Evolutionary conservation across 306 rosid genomes (phyloP), one percentile per base, ranked within the genome.

Genomic region (Senna tora): DNA sequence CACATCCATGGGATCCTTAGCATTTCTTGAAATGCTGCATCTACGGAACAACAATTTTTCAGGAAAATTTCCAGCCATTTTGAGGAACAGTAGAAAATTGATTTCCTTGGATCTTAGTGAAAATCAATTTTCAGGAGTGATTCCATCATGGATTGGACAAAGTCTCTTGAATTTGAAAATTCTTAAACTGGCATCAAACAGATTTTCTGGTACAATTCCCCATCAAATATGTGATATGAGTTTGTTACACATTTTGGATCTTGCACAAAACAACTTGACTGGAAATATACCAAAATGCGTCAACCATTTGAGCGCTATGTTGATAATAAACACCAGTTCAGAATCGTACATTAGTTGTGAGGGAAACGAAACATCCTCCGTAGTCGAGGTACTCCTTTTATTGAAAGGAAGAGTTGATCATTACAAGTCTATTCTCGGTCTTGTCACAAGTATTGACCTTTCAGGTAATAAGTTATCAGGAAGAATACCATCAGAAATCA

Each of bases 391-490:
- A 36, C 4, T 67, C 11, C 63, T 60, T 36, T 59, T 34, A 28
- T 6, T 80, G 56, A 80, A 80, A 69, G 74, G 80, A 46, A 69
- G 17, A 54, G 47, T 33, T 16, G 28, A 63, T 14, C 69, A 75
- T 34, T 75, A 69, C 50, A 34, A 51, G 9, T 30, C 21, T 21
- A 57, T 60, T 11, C 78, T 72, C 2, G 59, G 62, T 8, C 42
- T 72, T 14, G 55, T 78, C 9, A 65, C 47, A 22, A 65, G 56
- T 51, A 78, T 72, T 58, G 82, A 78, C 32, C 51, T 78, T 39
- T 78, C 78, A 9, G 13, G 28, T 5, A 78, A 78, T 42, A 22
- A 50, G 47, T 33, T 78, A 11, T 16, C 9, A 0, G 71, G 78
- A 0, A 43, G 41, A 1, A 72, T 78, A 65, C 75, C 75, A 10